A percentile compares a stretch with the other conserved stretches of the same genome.
phyloP scores from a whole-genome alignment of 306 rosid species.

The Calophaca sinica region DNA sequence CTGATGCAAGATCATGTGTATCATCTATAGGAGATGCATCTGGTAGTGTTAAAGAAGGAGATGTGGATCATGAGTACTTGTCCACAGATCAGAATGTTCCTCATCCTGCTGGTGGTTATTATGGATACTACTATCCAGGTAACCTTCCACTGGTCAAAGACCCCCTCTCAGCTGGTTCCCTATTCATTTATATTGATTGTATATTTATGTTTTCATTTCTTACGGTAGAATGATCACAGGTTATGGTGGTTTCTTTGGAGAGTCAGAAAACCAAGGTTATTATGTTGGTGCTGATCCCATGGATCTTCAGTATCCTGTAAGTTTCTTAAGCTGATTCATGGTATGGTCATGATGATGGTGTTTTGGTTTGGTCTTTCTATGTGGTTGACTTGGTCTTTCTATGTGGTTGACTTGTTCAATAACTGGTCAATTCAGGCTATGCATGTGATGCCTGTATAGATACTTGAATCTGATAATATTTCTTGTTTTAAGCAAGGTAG shows the following conservation, averaged over 20 bases:
- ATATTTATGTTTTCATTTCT: conserved; percentile 54
- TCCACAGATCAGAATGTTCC: conserved; percentile 52
- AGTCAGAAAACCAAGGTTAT: conserved; percentile 70
- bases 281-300: conserved; percentile 62
- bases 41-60: conserved; percentile 56
- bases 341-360: not conserved
- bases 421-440: not conserved
- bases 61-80: conserved; percentile 58
- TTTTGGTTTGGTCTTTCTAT: conserved; percentile 4
- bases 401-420: conserved; percentile 46
- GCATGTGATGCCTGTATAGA: not conserved
- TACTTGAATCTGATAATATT: conserved; percentile 25
- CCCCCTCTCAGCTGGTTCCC: conserved; percentile 24
- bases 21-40: conserved; percentile 66
- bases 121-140: conserved; percentile 85
- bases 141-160: conserved; percentile 44
- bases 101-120: conserved; percentile 55
- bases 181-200: conserved; percentile 38
- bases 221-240: conserved; percentile 71
- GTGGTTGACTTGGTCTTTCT: conserved; percentile 42
- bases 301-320: conserved; percentile 78
- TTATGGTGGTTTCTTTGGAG: conserved; percentile 68
- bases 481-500: not conserved
- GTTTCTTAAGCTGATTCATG: conserved; percentile 37
- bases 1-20: conserved; percentile 72